These are phyloP conservation scores for Pluteus cervinus DNA, from an alignment of 768 basidiomycete species.

Conservation along the genomic window DNA sequence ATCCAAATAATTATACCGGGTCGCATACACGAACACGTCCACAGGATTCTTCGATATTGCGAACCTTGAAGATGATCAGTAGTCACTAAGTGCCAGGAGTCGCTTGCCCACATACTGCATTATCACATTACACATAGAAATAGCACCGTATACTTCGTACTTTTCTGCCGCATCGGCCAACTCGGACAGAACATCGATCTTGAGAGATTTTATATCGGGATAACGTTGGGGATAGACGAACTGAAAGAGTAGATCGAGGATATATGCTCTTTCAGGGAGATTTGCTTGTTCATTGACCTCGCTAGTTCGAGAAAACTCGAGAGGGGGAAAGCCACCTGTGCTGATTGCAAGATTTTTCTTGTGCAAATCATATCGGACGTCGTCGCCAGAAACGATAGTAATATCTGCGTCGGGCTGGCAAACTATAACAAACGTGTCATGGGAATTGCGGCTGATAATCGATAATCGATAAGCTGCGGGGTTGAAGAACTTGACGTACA, in stretches of 20 bases:
- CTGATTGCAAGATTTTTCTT: constrained; percentile 7
- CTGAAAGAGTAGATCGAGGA: constrained; percentile 12
- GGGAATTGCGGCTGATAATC: no score
- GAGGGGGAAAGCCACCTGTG: constrained; percentile 9
- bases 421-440: no score
- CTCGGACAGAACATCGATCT: constrained; percentile 4
- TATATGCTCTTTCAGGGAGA: constrained; percentile 6
- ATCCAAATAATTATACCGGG: not conserved
- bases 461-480: no score
- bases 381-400: constrained; percentile 7
- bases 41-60: not conserved
- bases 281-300: constrained; percentile 3
- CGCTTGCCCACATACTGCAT: constrained; percentile 10
- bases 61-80: no score
- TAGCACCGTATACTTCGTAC: constrained; percentile 17
- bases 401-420: constrained; percentile 8
- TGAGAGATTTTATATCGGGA: constrained; percentile 7
- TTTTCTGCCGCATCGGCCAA: constrained; percentile 19
- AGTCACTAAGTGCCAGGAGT: no score
- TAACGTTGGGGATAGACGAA: constrained; percentile 10
- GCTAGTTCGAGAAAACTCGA: no score
- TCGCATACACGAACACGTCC: not conserved
- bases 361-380: constrained; percentile 8
- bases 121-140: constrained; percentile 13
- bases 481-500: no score